Evolutionary conservation across 1,284 basidiomycete species (phyloP).

Genomic region (Sutorius eximius): DNA sequence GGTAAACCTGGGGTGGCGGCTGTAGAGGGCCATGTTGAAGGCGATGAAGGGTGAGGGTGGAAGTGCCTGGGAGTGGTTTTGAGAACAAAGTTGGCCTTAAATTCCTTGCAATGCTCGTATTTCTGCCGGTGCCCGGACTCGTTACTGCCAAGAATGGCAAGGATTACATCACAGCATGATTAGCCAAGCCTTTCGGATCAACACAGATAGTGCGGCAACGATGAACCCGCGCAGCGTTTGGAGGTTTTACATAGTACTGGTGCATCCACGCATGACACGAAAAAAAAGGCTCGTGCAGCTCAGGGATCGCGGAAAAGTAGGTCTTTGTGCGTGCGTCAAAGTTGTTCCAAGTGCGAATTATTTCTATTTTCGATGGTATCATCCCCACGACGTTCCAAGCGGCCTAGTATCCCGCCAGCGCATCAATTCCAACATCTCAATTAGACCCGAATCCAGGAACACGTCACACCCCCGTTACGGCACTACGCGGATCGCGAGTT

Average conservation of each 20-base stretch:
- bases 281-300: too few relatives aligned
- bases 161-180: background rate
- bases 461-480: constrained; percentile 11
- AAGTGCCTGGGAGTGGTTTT: constrained; percentile 2
- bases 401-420: too few relatives aligned
- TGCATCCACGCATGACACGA: too few relatives aligned
- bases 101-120: background rate
- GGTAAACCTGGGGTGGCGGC: constrained; percentile 34
- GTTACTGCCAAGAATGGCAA: constrained; percentile 1
- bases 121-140: background rate
- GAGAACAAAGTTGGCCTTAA: background rate
- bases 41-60: constrained; percentile 7
- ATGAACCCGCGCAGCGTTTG: too few relatives aligned
- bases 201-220: too few relatives aligned
- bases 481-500: constrained; percentile 23
- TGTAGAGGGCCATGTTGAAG: constrained; percentile 26
- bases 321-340: too few relatives aligned
- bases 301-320: too few relatives aligned
- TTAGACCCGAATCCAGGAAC: background rate
- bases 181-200: background rate
- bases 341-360: background rate
- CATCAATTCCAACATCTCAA: too few relatives aligned
- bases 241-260: too few relatives aligned
- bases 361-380: background rate
- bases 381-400: background rate